phyloP scores from a whole-genome alignment of 2,329 filamentous ascomycete species.

The Arachnopeziza araneosa region DNA sequence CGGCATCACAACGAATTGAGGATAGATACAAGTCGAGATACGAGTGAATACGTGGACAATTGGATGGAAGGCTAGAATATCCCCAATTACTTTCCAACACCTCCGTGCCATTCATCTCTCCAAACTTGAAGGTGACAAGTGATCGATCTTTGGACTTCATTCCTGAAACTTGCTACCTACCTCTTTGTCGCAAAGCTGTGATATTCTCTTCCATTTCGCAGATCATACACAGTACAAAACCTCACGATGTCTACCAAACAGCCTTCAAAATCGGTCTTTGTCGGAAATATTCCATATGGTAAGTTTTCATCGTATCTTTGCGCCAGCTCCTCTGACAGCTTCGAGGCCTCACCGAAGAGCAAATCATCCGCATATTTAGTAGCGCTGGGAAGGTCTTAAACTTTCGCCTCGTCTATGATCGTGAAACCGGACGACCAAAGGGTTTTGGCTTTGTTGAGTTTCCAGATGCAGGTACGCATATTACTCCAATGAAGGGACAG shows the following conservation, averaged over 20 bases:
- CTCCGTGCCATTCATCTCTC: constrained; percentile 29
- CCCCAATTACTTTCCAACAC: constrained; percentile 31
- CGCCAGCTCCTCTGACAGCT: neutral
- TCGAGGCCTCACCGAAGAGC: constrained; percentile 89
- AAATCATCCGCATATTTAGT: constrained; percentile 90
- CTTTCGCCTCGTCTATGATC: constrained; percentile 91
- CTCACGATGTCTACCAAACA: constrained; percentile 59
- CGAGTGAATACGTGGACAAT: constrained; percentile 2
- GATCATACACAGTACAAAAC: neutral
- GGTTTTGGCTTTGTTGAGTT: constrained; percentile 97
- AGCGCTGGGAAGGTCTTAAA: constrained; percentile 85
- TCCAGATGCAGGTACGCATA: constrained; percentile 67
- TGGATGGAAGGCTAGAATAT: constrained; percentile 27
- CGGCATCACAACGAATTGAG: constrained; percentile 1
- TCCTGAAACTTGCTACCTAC: neutral
- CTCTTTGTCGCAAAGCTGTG: constrained; percentile 12
- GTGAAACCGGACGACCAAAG: constrained; percentile 89
- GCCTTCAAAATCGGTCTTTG: constrained; percentile 74
- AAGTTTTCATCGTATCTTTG: constrained; percentile 22
- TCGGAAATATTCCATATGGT: constrained; percentile 84
- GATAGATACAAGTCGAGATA: neutral
- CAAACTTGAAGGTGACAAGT: constrained; percentile 25
- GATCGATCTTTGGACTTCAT: constrained; percentile 8
- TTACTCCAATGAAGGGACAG: constrained; percentile 3
- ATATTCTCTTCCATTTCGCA: neutral